Percentiles rank a stretch among this genome's conserved stretches.
phyloP scores from a whole-genome alignment of 129 eudicot species.

The Deinandra increscens region DNA sequence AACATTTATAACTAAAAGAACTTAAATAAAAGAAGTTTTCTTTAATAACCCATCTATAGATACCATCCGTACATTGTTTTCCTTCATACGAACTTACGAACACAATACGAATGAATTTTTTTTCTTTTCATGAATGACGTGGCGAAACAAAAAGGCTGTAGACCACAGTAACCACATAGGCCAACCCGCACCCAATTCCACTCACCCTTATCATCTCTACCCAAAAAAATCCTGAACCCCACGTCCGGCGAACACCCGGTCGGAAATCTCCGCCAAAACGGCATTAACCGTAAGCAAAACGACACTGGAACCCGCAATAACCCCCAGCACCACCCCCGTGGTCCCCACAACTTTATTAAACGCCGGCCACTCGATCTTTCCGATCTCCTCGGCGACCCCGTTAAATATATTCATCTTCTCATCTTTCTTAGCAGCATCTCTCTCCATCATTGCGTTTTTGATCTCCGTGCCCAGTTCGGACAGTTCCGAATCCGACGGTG shows the following conservation, averaged over 20 bases:
- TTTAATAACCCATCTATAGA: too few species aligned
- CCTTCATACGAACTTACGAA: too few species aligned
- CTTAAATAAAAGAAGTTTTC: too few species aligned
- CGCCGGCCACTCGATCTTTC: slow-evolving; percentile 83
- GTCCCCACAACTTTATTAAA: slow-evolving; percentile 69
- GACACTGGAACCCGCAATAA: slow-evolving; percentile 82
- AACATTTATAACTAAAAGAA: too few species aligned
- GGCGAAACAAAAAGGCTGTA: slow-evolving; percentile 4
- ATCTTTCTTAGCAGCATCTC: slow-evolving; percentile 33
- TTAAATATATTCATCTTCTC: slow-evolving; percentile 33
- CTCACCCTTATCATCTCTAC: slow-evolving; percentile 26
- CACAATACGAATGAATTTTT: not conserved
- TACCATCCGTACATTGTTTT: too few species aligned
- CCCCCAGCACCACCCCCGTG: slow-evolving; percentile 80
- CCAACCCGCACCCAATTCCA: slow-evolving; percentile 2
- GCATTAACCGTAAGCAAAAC: slow-evolving; percentile 90
- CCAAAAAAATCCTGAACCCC: slow-evolving; percentile 92
- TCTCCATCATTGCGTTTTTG: slow-evolving; percentile 64
- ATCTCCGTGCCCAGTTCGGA: slow-evolving; percentile 60
- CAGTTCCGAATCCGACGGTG: slow-evolving; percentile 25
- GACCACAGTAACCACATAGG: slow-evolving; percentile 16
- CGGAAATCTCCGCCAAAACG: slow-evolving; percentile 86
- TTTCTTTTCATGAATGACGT: too few species aligned
- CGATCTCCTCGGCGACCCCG: slow-evolving; percentile 78
- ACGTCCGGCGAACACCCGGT: slow-evolving; percentile 70